A percentile compares a stretch with the other conserved stretches of the same genome.
phyloP scores from a whole-genome alignment of 2,329 filamentous ascomycete genomes.

The Alternaria tenuissima region DNA sequence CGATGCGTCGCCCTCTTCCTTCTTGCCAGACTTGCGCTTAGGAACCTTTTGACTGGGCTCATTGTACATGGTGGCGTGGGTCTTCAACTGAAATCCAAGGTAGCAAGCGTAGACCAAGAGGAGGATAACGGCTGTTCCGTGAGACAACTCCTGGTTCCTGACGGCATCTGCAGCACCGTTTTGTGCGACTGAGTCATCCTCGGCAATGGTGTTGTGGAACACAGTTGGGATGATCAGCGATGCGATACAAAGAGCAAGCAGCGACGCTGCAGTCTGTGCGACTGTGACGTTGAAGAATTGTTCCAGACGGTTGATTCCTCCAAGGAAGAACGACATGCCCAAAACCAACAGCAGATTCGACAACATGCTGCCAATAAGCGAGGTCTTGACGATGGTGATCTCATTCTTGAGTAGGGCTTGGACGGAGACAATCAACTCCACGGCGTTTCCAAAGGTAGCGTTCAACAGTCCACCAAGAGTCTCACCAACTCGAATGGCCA shows the following conservation, averaged over 20 bases:
- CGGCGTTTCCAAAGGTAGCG: conserved; percentile 89
- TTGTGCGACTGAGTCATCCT: conserved; percentile 26
- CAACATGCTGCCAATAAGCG: conserved; percentile 87
- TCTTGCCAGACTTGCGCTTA: conserved; percentile 59
- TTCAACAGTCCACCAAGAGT: conserved; percentile 89
- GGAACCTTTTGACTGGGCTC: conserved; percentile 79
- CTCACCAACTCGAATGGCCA: conserved; percentile 79
- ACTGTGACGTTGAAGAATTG: conserved; percentile 94
- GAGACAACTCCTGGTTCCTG: conserved; percentile 59
- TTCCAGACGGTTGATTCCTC: conserved; percentile 77
- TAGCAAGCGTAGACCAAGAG: conserved; percentile 85
- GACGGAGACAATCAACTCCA: conserved; percentile 87
- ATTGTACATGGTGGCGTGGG: conserved; percentile 82
- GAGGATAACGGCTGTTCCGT: conserved; percentile 80
- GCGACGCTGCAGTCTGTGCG: conserved; percentile 84
- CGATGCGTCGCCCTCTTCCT: conserved; percentile 59
- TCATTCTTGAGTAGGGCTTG: conserved; percentile 79
- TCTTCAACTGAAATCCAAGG: conserved; percentile 89
- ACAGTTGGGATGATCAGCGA: conserved; percentile 90
- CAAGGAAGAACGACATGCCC: conserved; percentile 93
- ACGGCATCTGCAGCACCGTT: conserved; percentile 31
- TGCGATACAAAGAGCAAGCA: conserved; percentile 80
- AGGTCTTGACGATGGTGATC: conserved; percentile 89
- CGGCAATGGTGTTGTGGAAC: conserved; percentile 60
- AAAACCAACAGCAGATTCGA: conserved; percentile 89